Evolutionary conservation across 1,139 yeast genomes (phyloP).

Genomic region (Spathaspora sp.): DNA sequence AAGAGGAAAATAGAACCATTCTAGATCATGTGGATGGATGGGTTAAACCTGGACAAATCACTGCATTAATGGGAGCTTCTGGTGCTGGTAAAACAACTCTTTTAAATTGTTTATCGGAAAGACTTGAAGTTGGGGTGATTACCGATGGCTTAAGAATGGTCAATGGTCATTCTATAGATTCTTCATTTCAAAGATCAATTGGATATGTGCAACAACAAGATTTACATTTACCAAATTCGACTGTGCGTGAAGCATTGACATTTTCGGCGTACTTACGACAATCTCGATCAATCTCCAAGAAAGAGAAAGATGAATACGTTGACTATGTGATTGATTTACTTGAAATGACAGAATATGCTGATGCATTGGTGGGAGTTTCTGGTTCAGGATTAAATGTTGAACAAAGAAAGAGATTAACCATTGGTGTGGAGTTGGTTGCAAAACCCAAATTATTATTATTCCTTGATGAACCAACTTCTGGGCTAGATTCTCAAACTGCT

Average conservation of each 20-base stretch:
- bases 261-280: conserved; percentile 40
- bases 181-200: conserved; percentile 40
- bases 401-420: conserved; percentile 36
- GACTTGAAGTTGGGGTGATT: conserved; percentile 35
- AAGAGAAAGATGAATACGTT: conserved; percentile 35
- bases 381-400: conserved; percentile 42
- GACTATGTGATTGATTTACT: conserved; percentile 36
- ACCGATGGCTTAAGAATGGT: conserved; percentile 39
- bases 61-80: conserved; percentile 35
- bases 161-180: conserved; percentile 32
- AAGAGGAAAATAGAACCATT: conserved; percentile 61
- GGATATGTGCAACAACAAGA: conserved; percentile 45
- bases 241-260: conserved; percentile 39
- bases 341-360: conserved; percentile 34
- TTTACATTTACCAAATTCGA: conserved; percentile 35
- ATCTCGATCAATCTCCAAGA: conserved; percentile 26
- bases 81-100: conserved; percentile 40
- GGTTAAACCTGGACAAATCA: conserved; percentile 37
- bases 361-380: conserved; percentile 40
- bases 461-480: conserved; percentile 42
- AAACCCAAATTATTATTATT: conserved; percentile 37
- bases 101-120: conserved; percentile 34
- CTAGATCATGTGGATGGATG: conserved; percentile 73
- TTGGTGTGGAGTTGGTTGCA: conserved; percentile 42
- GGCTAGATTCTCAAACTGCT: conserved; percentile 45